A percentile compares a stretch with the other conserved stretches of the same genome.
phyloP scores from a whole-genome alignment of 352 stramenopile genomes.

The Peronospora destructor region DNA sequence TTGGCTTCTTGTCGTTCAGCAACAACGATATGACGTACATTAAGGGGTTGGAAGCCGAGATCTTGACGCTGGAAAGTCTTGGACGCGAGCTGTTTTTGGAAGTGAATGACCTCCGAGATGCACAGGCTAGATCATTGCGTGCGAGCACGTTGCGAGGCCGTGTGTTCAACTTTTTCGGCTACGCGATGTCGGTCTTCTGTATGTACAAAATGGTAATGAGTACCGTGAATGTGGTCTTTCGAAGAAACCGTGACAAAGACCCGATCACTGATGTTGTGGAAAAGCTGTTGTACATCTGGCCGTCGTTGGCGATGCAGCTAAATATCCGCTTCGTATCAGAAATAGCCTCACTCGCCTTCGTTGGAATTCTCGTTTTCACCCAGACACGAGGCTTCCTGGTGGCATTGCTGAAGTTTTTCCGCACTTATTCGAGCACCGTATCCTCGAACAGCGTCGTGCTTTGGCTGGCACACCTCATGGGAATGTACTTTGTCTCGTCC shows the following conservation, averaged over 20 bases:
- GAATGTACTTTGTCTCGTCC: slow-evolving; percentile 85
- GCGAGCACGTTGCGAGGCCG: slow-evolving; percentile 59
- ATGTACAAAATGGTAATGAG: slow-evolving; percentile 87
- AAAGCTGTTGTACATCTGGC: slow-evolving; percentile 79
- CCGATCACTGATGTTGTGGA: slow-evolving; percentile 76
- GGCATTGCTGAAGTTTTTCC: slow-evolving; percentile 74
- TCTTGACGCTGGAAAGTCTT: slow-evolving; percentile 71
- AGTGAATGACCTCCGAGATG: slow-evolving; percentile 73
- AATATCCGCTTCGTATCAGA: slow-evolving; percentile 79
- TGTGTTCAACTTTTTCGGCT: slow-evolving; percentile 78
- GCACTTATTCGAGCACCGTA: slow-evolving; percentile 71
- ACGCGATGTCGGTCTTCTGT: slow-evolving; percentile 70
- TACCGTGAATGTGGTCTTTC: slow-evolving; percentile 75
- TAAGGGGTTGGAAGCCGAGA: slow-evolving; percentile 57
- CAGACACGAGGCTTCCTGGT: slow-evolving; percentile 77
- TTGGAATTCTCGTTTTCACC: slow-evolving; percentile 78
- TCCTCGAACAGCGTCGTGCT: slow-evolving; percentile 81
- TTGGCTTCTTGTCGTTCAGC: slow-evolving; percentile 28
- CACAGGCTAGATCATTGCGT: slow-evolving; percentile 46
- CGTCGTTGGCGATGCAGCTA: slow-evolving; percentile 62
- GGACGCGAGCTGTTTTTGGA: slow-evolving; percentile 75
- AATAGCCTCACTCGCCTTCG: slow-evolving; percentile 65
- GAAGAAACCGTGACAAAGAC: slow-evolving; percentile 73
- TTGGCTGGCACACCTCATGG: slow-evolving; percentile 78
- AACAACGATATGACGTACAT: slow-evolving; percentile 44